Percentiles rank a stretch among this genome's conserved stretches.
Evolutionary conservation across 176 grass and related monocot genomes (phyloP).

Genomic region (Alloteropsis semialata): DNA sequence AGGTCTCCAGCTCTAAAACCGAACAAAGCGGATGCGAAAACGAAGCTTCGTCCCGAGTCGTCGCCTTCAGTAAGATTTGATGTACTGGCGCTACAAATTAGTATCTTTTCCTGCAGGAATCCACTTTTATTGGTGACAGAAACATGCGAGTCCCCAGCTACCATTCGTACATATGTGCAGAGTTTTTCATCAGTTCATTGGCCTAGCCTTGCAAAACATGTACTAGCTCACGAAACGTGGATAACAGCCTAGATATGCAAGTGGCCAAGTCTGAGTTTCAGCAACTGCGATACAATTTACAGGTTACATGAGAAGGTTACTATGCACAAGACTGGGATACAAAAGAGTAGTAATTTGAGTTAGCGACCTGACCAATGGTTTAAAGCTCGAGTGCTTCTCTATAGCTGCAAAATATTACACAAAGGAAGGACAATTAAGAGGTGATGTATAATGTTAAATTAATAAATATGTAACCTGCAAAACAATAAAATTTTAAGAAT

Average conservation of each 20-base stretch:
- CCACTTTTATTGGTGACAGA: neutral
- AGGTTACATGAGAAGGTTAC: conserved; percentile 44
- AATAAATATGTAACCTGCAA: neutral
- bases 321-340: conserved; percentile 53
- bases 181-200: neutral
- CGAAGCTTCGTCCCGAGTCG: conserved; percentile 10
- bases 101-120: neutral
- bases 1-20: neutral
- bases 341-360: conserved; percentile 50
- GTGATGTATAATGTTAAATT: neutral
- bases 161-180: too few relatives aligned
- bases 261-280: neutral
- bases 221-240: neutral
- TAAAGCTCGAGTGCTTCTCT: conserved; percentile 52
- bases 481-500: neutral
- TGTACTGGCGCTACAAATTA: neutral
- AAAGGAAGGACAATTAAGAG: neutral
- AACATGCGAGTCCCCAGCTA: neutral
- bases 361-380: conserved; percentile 48
- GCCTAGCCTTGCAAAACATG: neutral
- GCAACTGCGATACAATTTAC: conserved; percentile 42
- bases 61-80: neutral
- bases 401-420: conserved; percentile 37
- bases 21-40: neutral
- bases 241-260: neutral